Evolutionary conservation across 768 basidiomycete species (phyloP).

Genomic region (Mycena amicta): DNA sequence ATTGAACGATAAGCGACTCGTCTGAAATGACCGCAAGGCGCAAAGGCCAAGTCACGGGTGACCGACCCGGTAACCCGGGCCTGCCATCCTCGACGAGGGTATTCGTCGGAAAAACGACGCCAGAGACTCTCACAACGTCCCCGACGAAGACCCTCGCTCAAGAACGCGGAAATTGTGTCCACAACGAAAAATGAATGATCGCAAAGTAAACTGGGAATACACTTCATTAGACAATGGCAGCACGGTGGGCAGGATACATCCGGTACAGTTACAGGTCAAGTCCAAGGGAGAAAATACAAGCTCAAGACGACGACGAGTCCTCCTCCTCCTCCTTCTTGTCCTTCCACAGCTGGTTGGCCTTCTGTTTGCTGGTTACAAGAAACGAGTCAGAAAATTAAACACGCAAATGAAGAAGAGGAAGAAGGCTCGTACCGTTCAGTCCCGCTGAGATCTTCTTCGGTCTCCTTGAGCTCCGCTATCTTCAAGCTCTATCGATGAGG

Average conservation of each 20-base stretch:
- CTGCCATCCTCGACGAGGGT: not conserved
- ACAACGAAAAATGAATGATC: no score
- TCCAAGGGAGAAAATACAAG: not conserved
- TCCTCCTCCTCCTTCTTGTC: not conserved
- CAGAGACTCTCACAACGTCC: no score
- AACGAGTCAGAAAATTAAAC: not conserved
- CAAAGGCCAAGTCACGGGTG: not conserved
- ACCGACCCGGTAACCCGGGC: not conserved
- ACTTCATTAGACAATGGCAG: not conserved
- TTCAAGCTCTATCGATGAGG: not conserved
- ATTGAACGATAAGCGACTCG: slow-evolving; percentile 1
- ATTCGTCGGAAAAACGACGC: not conserved
- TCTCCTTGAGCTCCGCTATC: not conserved
- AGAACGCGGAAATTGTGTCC: not conserved
- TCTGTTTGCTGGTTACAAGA: not conserved
- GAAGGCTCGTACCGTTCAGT: not conserved
- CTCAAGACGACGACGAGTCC: not conserved
- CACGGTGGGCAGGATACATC: no score
- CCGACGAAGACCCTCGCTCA: not conserved
- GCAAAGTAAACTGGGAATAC: not conserved
- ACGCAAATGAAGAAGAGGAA: not conserved
- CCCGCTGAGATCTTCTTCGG: not conserved
- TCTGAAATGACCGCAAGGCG: not conserved
- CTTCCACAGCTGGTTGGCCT: not conserved
- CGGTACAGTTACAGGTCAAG: not conserved